Evolutionary conservation across 2,329 filamentous ascomycete genomes (phyloP).

Genomic region (Fusarium sp.): DNA sequence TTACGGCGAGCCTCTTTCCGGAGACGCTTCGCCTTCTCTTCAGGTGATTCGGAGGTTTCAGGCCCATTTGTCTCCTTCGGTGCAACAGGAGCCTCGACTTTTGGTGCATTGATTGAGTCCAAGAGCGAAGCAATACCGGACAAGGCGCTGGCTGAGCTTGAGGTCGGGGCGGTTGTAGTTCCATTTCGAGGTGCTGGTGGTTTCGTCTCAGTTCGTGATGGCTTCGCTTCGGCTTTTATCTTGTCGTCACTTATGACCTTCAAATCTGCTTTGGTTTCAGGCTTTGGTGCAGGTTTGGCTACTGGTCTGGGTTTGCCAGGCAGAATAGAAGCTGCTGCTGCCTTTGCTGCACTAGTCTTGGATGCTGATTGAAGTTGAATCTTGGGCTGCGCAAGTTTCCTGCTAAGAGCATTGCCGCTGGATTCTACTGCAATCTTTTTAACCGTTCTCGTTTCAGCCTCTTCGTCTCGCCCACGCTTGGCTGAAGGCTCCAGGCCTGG

Average conservation of each 20-base stretch:
- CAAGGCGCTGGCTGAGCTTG: conserved; percentile 45
- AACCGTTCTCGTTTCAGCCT: conserved; percentile 51
- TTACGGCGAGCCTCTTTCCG: conserved; percentile 78
- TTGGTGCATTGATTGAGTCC: conserved; percentile 60
- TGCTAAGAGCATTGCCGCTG: conserved; percentile 51
- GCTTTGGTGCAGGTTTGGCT: conserved; percentile 55
- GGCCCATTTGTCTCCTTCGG: conserved; percentile 61
- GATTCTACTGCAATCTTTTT: conserved; percentile 58
- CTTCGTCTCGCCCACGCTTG: conserved; percentile 55
- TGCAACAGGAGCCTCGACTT: conserved; percentile 55
- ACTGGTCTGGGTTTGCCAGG: conserved; percentile 60
- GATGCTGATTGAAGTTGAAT: conserved; percentile 45
- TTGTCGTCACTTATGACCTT: conserved; percentile 47
- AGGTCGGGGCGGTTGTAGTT: conserved; percentile 33
- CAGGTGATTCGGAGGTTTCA: conserved; percentile 71
- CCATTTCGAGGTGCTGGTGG: conserved; percentile 44
- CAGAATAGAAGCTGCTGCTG: conserved; percentile 51
- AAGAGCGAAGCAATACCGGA: conserved; percentile 66
- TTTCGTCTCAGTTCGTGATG: conserved; percentile 47
- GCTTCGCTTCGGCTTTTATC: conserved; percentile 44
- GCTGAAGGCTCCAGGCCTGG: conserved; percentile 42
- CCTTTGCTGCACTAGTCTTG: conserved; percentile 47
- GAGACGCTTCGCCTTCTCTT: conserved; percentile 73
- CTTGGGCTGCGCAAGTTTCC: conserved; percentile 53
- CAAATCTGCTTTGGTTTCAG: conserved; percentile 44